Evolutionary conservation across 1,284 basidiomycete species (phyloP).

Genomic region (Thecaphora frezii): DNA sequence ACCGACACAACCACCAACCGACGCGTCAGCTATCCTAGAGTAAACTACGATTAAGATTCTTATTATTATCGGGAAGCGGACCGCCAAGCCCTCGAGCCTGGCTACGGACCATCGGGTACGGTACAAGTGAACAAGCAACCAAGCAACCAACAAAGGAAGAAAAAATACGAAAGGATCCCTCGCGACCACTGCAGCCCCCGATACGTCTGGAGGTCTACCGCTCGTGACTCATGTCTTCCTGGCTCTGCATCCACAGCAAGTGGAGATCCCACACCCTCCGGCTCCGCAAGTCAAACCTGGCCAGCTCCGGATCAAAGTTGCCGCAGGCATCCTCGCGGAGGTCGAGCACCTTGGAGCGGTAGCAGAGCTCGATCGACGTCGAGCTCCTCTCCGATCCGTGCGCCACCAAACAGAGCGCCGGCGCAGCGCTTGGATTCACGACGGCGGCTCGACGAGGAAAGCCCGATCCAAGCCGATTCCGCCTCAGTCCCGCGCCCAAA

Average conservation of each 20-base stretch:
- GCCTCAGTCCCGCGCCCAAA: background rate
- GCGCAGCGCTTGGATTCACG: background rate
- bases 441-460: conserved; percentile 1
- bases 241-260: background rate
- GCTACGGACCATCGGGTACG: too few relatives aligned
- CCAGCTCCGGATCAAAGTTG: conserved; percentile 17
- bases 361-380: conserved; percentile 12
- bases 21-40: too few relatives aligned
- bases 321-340: background rate
- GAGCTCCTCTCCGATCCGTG: background rate
- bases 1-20: too few relatives aligned
- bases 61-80: too few relatives aligned
- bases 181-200: too few relatives aligned
- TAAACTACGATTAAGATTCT: too few relatives aligned
- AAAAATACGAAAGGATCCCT: too few relatives aligned
- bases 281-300: conserved; percentile 13
- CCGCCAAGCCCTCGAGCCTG: too few relatives aligned
- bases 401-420: background rate
- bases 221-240: too few relatives aligned
- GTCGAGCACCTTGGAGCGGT: background rate
- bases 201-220: too few relatives aligned
- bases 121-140: too few relatives aligned
- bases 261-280: conserved; percentile 5
- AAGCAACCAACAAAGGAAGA: too few relatives aligned
- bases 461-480: conserved; percentile 9